These are phyloP conservation scores for Kalanchoe fedtschenkoi DNA, from an alignment of 164 flowering plant genomes.

Conservation along the genomic window DNA sequence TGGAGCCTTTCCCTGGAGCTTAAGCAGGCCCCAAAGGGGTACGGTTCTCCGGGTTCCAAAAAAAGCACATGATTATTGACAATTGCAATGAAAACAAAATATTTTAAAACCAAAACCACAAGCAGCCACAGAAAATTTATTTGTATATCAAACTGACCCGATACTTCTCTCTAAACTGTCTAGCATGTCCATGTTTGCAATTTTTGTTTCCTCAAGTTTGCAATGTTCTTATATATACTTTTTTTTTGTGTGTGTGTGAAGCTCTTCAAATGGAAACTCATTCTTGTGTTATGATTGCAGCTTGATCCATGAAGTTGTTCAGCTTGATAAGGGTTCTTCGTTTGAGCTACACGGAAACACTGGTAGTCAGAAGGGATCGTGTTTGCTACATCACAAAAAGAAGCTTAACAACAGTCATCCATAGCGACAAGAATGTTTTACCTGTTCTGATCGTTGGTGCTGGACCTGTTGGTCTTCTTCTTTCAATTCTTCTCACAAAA, in stretches of 20 bases:
- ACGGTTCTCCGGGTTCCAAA: too few species aligned
- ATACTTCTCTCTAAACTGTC: too few species aligned
- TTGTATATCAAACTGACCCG: too few species aligned
- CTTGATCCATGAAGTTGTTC: slow-evolving; percentile 1
- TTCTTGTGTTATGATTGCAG: not conserved
- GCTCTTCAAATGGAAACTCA: not conserved
- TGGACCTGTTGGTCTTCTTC: slow-evolving; percentile 93
- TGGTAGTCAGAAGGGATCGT: not conserved
- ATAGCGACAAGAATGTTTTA: slow-evolving; percentile 16
- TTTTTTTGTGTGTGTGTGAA: not conserved
- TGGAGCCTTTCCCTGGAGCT: too few species aligned
- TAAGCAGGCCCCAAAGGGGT: too few species aligned
- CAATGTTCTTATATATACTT: not conserved
- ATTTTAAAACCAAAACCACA: too few species aligned
- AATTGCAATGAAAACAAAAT: too few species aligned
- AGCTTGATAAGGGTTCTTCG: not conserved
- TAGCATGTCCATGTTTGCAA: too few species aligned
- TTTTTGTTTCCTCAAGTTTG: too few species aligned
- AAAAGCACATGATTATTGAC: too few species aligned
- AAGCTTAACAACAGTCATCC: not conserved
- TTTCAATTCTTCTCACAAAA: slow-evolving; percentile 75
- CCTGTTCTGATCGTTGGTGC: slow-evolving; percentile 94
- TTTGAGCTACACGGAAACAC: not conserved
- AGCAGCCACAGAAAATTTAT: too few species aligned
- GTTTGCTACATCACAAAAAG: not conserved